Percentiles rank a stretch among this genome's conserved stretches.
These are phyloP conservation scores for Rhinocladiella similis DNA, from an alignment of 2,329 filamentous ascomycete species.

Conservation along the genomic window DNA sequence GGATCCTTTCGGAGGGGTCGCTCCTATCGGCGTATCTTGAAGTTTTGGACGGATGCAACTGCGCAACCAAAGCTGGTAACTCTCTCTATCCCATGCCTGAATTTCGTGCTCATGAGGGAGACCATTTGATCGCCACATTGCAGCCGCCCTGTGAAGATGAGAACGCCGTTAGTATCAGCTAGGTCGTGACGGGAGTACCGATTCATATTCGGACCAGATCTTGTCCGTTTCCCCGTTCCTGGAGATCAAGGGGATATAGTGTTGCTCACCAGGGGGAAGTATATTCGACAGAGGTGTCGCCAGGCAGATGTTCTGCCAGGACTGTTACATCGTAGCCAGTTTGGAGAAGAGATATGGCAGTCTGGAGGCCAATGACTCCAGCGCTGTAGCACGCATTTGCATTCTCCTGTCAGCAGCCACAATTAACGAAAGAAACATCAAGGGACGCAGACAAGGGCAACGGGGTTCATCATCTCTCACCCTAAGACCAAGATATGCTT, in stretches of 20 bases:
- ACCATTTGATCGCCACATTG: slow-evolving; percentile 6
- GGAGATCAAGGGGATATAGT: no score
- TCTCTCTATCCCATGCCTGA: slow-evolving; percentile 1
- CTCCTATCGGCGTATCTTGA: background rate
- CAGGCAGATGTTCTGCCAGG: background rate
- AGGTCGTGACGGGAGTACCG: background rate
- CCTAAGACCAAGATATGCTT: slow-evolving; percentile 5
- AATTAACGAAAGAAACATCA: background rate
- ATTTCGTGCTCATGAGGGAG: slow-evolving; percentile 1
- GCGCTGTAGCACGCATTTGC: background rate
- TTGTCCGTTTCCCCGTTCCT: no score
- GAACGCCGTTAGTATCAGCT: background rate
- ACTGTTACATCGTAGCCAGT: background rate
- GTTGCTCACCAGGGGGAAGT: slow-evolving; percentile 4
- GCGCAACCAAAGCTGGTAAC: background rate
- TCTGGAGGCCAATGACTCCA: slow-evolving; percentile 3
- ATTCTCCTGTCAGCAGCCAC: background rate
- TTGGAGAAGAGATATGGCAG: slow-evolving; percentile 1
- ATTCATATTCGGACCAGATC: no score
- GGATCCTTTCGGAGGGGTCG: no score
- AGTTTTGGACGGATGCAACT: background rate
- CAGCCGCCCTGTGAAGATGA: background rate
- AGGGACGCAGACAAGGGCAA: background rate
- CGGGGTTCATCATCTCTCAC: background rate
- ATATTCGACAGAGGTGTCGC: slow-evolving; percentile 3